Conservation (phyloP, 768 basidiomycete species). For the Serpula lacrymans region DNA sequence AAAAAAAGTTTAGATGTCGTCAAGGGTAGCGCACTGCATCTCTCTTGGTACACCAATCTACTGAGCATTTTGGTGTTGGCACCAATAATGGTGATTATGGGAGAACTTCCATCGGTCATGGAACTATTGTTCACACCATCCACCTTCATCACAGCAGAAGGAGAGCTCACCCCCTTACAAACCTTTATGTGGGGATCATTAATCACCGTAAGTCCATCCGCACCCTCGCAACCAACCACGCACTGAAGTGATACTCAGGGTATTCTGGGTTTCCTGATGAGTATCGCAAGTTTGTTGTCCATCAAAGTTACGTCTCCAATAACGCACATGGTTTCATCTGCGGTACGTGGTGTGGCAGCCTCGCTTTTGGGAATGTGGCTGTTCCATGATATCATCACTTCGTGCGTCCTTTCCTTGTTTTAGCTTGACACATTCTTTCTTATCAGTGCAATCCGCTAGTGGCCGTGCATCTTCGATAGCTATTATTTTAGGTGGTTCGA, state of each 20-base stretch:
- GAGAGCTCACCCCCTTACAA: slow-evolving; percentile 42
- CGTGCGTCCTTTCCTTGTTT: slow-evolving; percentile 41
- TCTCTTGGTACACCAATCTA: slow-evolving; percentile 92
- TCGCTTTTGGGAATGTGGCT: slow-evolving; percentile 78
- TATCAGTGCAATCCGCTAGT: slow-evolving; percentile 33
- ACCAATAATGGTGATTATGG: slow-evolving; percentile 71
- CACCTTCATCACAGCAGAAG: slow-evolving; percentile 34
- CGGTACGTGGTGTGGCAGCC: slow-evolving; percentile 92
- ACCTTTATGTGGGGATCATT: slow-evolving; percentile 78
- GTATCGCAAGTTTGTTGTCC: slow-evolving; percentile 86
- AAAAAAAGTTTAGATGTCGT: slow-evolving; percentile 81
- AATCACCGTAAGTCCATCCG: slow-evolving; percentile 64
- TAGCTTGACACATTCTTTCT: background rate
- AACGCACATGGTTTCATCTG: slow-evolving; percentile 96
- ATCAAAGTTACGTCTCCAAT: slow-evolving; percentile 98
- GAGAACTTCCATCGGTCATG: slow-evolving; percentile 65
- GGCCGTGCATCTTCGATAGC: slow-evolving; percentile 80
- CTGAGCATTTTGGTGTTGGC: slow-evolving; percentile 69
- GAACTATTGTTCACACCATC: slow-evolving; percentile 54
- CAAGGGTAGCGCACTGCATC: slow-evolving; percentile 75
- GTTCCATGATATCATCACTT: slow-evolving; percentile 78
- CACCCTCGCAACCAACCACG: background rate
- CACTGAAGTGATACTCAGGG: slow-evolving; percentile 52
- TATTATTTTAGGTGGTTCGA: slow-evolving; percentile 76
- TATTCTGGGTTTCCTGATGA: slow-evolving; percentile 88